A percentile compares a stretch with the other conserved stretches of the same genome.
Evolutionary conservation across 306 rosid genomes (phyloP).

Genomic region (Prunus padus): DNA sequence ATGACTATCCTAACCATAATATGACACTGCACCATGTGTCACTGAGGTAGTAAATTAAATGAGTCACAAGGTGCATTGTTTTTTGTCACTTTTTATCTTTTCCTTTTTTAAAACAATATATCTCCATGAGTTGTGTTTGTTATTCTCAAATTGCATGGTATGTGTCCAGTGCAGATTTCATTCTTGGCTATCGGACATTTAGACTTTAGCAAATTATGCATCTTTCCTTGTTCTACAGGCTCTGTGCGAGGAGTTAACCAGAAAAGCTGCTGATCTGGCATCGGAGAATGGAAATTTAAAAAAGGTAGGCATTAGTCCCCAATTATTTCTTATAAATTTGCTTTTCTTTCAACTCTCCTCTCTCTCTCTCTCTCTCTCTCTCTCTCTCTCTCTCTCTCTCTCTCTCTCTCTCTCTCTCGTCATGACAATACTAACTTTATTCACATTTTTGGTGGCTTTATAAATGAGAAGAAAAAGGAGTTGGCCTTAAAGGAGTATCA

Average conservation of each 20-base stretch:
- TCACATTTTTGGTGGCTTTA: slow-evolving; percentile 34
- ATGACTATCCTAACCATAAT: not conserved
- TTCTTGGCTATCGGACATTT: slow-evolving; percentile 7
- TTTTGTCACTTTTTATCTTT: not conserved
- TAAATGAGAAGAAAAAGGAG: slow-evolving; percentile 63
- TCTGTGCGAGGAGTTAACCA: slow-evolving; percentile 77
- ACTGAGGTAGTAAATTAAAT: not conserved
- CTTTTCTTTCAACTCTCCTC: not conserved
- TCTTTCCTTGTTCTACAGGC: slow-evolving; percentile 52
- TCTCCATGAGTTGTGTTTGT: not conserved
- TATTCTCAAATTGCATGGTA: slow-evolving; percentile 10
- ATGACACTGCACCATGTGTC: not conserved
- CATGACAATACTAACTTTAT: slow-evolving; percentile 11
- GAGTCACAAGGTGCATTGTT: not conserved
- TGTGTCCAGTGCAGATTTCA: slow-evolving; percentile 24
- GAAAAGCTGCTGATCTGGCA: slow-evolving; percentile 69
- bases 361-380: not conserved
- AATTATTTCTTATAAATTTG: slow-evolving; percentile 19
- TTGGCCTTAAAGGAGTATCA: slow-evolving; percentile 69
- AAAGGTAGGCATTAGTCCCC: slow-evolving; percentile 47
- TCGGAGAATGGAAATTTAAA: slow-evolving; percentile 75
- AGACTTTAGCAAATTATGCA: slow-evolving; percentile 9
- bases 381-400: not conserved
- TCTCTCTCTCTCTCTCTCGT: not conserved
- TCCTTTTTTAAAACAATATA: not conserved